These are phyloP conservation scores for Backusella tuberculispora DNA, from an alignment of 192 early-diverging fungal genomes.

Conservation along the genomic window DNA sequence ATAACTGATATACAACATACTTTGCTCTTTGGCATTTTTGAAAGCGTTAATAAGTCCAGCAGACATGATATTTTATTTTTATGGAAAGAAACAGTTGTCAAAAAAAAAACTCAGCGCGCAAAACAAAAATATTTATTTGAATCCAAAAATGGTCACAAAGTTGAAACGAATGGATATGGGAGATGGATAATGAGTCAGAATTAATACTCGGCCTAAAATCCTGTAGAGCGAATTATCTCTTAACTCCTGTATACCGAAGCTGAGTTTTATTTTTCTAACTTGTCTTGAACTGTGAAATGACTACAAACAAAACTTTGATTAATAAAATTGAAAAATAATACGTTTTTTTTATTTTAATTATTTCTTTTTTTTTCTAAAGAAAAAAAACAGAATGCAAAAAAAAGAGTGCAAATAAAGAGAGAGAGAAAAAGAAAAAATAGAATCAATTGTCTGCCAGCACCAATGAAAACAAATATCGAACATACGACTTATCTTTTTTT, in stretches of 20 bases:
- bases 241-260: slow-evolving; percentile 16
- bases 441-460: too few relatives aligned
- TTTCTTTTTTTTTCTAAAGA: too few relatives aligned
- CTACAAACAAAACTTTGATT: too few relatives aligned
- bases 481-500: too few relatives aligned
- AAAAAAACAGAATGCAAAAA: too few relatives aligned
- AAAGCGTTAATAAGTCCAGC: slow-evolving; percentile 13
- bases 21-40: slow-evolving; percentile 12
- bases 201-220: not conserved
- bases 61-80: slow-evolving; percentile 11
- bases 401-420: too few relatives aligned
- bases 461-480: too few relatives aligned
- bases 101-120: slow-evolving; percentile 10
- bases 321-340: too few relatives aligned
- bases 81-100: slow-evolving; percentile 9
- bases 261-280: slow-evolving; percentile 6
- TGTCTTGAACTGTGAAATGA: too few relatives aligned
- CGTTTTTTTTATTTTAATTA: too few relatives aligned
- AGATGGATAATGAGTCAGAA: slow-evolving; percentile 16
- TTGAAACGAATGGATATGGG: not conserved
- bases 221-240: slow-evolving; percentile 9
- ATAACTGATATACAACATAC: not conserved
- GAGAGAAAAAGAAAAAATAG: too few relatives aligned
- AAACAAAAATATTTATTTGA: not conserved
- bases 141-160: not conserved